Evolutionary conservation across 306 rosid species (phyloP).

Genomic region (Gastrolobium bilobum): DNA sequence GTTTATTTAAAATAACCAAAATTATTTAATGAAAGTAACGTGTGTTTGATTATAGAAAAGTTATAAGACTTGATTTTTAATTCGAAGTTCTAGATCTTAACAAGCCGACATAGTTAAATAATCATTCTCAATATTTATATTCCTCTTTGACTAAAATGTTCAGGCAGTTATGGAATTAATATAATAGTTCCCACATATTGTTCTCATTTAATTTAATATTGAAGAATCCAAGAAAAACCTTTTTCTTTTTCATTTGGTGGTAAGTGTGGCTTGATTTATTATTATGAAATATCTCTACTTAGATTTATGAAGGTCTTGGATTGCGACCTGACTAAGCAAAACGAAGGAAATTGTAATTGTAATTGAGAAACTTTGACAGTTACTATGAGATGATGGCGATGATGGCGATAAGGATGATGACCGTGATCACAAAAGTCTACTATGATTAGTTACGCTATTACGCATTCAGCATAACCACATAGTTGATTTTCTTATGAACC

Average conservation of each 20-base stretch:
- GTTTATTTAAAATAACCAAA: not conserved
- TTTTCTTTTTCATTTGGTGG: conserved; percentile 26
- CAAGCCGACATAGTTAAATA: conserved; percentile 40
- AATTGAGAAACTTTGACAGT: conserved; percentile 41
- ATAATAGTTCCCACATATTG: conserved; percentile 28
- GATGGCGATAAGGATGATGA: conserved; percentile 41
- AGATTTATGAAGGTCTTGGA: conserved; percentile 26
- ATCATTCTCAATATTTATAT: not conserved
- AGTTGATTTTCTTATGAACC: conserved; percentile 25
- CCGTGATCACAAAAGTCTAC: conserved; percentile 37
- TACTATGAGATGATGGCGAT: conserved; percentile 27
- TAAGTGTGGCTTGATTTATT: conserved; percentile 1
- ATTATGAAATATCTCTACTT: conserved; percentile 5
- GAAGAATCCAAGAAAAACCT: conserved; percentile 46
- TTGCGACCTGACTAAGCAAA: conserved; percentile 45
- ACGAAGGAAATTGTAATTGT: conserved; percentile 35
- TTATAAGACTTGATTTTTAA: conserved; percentile 1
- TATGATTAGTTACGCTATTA: conserved; percentile 16
- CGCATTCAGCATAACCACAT: not conserved
- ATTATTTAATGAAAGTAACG: conserved; percentile 31
- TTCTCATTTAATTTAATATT: not conserved
- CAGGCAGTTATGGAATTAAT: conserved; percentile 10
- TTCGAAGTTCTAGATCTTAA: not conserved
- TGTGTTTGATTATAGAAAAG: conserved; percentile 14
- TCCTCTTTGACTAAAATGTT: conserved; percentile 36